Percentiles rank a stretch among this genome's conserved stretches.
These are phyloP conservation scores for Haberlea rhodopensis DNA, from an alignment of 257 asterid genomes.

Conservation along the genomic window DNA sequence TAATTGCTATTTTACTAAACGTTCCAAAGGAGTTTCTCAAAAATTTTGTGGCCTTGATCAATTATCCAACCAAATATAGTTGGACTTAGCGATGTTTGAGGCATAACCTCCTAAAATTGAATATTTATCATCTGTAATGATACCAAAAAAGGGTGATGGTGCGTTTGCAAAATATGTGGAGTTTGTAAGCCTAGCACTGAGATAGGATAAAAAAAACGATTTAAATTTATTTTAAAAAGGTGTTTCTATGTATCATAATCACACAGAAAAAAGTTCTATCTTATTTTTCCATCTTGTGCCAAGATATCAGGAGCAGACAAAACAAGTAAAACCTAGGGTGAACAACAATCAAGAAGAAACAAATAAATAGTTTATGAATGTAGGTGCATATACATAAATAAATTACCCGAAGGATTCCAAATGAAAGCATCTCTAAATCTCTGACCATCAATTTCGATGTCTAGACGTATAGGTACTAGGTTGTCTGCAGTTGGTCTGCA, in stretches of 20 bases:
- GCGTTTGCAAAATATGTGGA: background rate
- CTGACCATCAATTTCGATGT: slow-evolving; percentile 87
- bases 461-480: slow-evolving; percentile 84
- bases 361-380: background rate
- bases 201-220: background rate
- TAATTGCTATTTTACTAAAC: background rate
- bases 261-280: background rate
- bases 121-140: slow-evolving; percentile 4
- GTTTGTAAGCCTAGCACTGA: background rate
- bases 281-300: background rate
- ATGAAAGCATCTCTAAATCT: slow-evolving; percentile 76
- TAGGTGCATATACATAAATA: background rate
- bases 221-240: too few species aligned
- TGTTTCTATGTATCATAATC: background rate
- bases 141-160: background rate
- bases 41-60: background rate
- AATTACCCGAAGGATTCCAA: slow-evolving; percentile 90
- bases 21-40: background rate
- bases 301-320: background rate
- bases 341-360: background rate
- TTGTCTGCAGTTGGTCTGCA: slow-evolving; percentile 88
- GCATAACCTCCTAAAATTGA: slow-evolving; percentile 5
- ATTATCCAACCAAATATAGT: background rate
- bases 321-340: background rate
- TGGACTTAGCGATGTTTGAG: background rate